These are phyloP conservation scores for Candida odintsovae DNA, from an alignment of 805 yeast genomes.

Conservation along the genomic window DNA sequence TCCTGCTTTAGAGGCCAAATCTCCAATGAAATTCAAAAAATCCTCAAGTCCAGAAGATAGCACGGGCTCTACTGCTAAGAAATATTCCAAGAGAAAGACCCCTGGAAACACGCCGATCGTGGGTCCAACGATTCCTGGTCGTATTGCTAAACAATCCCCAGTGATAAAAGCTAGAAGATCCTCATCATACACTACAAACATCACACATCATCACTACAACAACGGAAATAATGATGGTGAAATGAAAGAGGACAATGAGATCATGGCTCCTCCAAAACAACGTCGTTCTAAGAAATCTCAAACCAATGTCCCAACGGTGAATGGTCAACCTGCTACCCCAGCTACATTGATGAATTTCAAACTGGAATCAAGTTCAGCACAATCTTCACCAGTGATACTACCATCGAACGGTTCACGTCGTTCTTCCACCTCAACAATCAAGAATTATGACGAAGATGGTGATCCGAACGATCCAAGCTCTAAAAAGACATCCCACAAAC, in stretches of 20 bases:
- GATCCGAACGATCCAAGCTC: constrained; percentile 6
- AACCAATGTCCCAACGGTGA: constrained; percentile 8
- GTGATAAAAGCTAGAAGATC: constrained; percentile 27
- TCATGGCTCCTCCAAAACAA: constrained; percentile 21
- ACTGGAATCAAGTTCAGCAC: constrained; percentile 7
- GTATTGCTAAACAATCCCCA: constrained; percentile 34
- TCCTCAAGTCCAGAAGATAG: constrained; percentile 21
- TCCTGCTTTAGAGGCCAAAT: constrained; percentile 53
- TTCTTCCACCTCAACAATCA: constrained; percentile 7
- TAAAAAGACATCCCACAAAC: constrained; percentile 54
- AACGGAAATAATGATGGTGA: constrained; percentile 1
- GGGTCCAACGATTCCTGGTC: constrained; percentile 29
- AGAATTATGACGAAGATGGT: constrained; percentile 10
- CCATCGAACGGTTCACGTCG: constrained; percentile 8
- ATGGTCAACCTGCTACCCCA: constrained; percentile 23
- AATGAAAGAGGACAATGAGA: neutral
- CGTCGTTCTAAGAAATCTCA: constrained; percentile 19
- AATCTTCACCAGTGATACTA: constrained; percentile 15
- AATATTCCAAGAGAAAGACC: constrained; percentile 31
- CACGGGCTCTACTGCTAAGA: constrained; percentile 6
- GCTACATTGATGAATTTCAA: constrained; percentile 23
- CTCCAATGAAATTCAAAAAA: constrained; percentile 20
- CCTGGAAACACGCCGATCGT: constrained; percentile 34
- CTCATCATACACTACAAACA: constrained; percentile 12
- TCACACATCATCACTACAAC: constrained; percentile 14